Conservation (phyloP, 2,329 filamentous ascomycete genomes). For the Hymenoscyphus fraxineus region DNA sequence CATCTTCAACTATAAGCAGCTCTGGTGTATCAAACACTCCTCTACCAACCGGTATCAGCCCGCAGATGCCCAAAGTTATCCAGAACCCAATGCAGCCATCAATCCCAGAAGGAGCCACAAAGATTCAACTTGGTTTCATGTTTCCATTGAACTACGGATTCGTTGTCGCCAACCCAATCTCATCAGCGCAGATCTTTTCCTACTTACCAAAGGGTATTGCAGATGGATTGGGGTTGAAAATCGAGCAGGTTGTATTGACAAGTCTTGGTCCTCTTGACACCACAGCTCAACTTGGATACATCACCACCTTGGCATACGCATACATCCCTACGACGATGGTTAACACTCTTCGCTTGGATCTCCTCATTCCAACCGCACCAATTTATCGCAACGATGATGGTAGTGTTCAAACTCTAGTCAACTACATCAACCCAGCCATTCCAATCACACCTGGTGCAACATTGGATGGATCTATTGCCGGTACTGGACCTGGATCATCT, state of each 20-base stretch:
- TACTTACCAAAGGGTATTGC: constrained; percentile 63
- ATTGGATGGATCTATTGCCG: constrained; percentile 33
- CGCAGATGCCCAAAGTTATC: constrained; percentile 31
- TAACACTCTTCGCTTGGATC: constrained; percentile 61
- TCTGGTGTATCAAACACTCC: constrained; percentile 19
- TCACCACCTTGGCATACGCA: constrained; percentile 74
- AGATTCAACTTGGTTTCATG: constrained; percentile 82
- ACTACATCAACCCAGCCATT: constrained; percentile 80
- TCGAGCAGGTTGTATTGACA: constrained; percentile 58
- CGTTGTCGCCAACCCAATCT: constrained; percentile 66
- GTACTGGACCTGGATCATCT: constrained; percentile 39
- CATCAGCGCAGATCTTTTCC: constrained; percentile 80
- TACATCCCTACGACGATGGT: constrained; percentile 72
- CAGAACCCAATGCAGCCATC: constrained; percentile 25
- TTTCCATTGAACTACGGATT: constrained; percentile 80
- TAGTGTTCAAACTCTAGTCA: constrained; percentile 69
- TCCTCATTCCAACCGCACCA: constrained; percentile 66
- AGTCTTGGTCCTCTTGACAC: constrained; percentile 77
- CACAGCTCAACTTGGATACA: constrained; percentile 62
- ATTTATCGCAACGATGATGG: constrained; percentile 68
- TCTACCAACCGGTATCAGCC: constrained; percentile 26
- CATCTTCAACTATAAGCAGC: constrained; percentile 16
- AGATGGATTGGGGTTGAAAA: constrained; percentile 47
- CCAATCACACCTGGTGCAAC: constrained; percentile 41
- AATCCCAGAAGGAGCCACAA: constrained; percentile 50